Conservation (phyloP, 176 grass and related monocot species). For the Aegilops sharonensis region DNA sequence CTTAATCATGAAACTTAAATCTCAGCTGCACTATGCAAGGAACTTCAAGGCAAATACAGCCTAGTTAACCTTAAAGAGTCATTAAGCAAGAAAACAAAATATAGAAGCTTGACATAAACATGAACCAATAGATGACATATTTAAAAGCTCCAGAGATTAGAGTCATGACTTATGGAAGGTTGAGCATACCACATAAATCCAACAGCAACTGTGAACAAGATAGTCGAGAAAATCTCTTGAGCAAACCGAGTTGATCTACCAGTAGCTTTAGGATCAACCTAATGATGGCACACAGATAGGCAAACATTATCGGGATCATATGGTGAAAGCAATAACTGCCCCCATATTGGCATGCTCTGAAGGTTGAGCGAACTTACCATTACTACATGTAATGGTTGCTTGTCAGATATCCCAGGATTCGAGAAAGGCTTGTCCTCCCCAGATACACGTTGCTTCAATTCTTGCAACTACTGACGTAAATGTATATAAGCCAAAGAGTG, state of each 20-base stretch:
- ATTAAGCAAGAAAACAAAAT: constrained; percentile 21
- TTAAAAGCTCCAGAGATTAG: constrained; percentile 4
- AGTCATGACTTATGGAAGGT: constrained; percentile 21
- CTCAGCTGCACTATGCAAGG: neutral
- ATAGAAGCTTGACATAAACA: neutral
- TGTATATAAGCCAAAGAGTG: constrained; percentile 33
- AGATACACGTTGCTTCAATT: constrained; percentile 88
- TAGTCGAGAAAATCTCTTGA: constrained; percentile 80
- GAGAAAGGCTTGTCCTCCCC: constrained; percentile 70
- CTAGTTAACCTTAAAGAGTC: neutral
- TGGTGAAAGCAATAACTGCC: constrained; percentile 20
- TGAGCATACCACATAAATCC: constrained; percentile 80
- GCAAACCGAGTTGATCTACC: constrained; percentile 81
- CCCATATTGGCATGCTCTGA: neutral
- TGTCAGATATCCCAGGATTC: constrained; percentile 95
- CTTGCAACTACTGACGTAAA: constrained; percentile 98
- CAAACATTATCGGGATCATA: constrained; percentile 22
- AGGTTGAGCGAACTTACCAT: constrained; percentile 59
- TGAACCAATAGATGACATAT: constrained; percentile 26
- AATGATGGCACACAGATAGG: constrained; percentile 37
- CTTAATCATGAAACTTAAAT: neutral
- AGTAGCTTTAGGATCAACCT: constrained; percentile 95
- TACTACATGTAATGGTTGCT: constrained; percentile 95
- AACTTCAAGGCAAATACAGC: constrained; percentile 2
- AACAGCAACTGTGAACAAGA: constrained; percentile 77